phyloP scores from a whole-genome alignment of 345 rosid genomes.

The Eucalyptus polybractea region DNA sequence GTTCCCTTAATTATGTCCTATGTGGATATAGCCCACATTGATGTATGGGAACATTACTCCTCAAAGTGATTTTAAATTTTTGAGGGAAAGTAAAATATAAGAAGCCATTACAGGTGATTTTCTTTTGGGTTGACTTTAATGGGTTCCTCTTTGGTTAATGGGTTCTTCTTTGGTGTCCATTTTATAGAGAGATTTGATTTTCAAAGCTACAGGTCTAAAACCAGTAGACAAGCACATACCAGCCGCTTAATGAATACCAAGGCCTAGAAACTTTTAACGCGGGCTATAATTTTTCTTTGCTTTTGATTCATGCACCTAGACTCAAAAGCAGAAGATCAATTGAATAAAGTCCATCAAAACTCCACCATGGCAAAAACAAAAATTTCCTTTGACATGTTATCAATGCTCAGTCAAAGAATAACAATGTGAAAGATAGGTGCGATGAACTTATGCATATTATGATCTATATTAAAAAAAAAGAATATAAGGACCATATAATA shows the following conservation, averaged over 20 bases:
- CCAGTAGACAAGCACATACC: background rate
- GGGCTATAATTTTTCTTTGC: background rate
- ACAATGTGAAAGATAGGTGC: background rate
- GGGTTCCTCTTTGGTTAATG: background rate
- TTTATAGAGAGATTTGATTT: background rate
- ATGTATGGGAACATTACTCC: background rate
- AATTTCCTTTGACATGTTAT: background rate
- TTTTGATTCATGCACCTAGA: background rate
- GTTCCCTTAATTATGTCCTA: background rate
- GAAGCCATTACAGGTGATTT: background rate
- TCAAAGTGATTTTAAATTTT: background rate
- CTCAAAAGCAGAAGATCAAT: background rate
- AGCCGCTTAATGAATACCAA: background rate
- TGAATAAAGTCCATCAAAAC: background rate
- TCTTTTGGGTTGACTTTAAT: background rate
- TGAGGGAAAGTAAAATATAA: background rate
- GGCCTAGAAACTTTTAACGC: background rate
- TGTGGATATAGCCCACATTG: background rate
- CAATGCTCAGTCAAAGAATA: background rate
- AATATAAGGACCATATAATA: rapidly evolving
- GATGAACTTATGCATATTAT: background rate
- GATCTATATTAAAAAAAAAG: background rate
- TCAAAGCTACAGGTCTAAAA: background rate
- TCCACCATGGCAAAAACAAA: background rate
- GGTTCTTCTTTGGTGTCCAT: background rate